Base-by-base conservation (phyloP, 1,139 yeast species). In the Geotrichum europaeum region DNA sequence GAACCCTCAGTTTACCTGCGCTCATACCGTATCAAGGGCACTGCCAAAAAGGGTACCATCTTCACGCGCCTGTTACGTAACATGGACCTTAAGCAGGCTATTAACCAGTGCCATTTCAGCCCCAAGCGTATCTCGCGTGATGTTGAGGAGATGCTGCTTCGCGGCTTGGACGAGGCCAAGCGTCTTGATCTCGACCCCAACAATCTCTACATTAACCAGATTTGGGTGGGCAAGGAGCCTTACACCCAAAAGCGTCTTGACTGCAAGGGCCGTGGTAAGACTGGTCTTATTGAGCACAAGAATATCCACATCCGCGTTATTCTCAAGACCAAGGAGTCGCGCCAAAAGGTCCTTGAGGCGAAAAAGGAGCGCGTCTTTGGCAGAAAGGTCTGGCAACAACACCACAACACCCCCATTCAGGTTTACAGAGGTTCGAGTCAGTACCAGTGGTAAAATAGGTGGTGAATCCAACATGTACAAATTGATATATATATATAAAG, bases 171-270 rank as follows among this genome's bases (percentile, higher is more conserved):
- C 57, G 91, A 89, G 70, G 91, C 92, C 32, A 77, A 81, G 64
- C 77, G 76, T 53, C 75, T 86, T 65, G 85, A 86, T 1, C 74
- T 87, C 65, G 75, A 86, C 65, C 81, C 83, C 24, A 82, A 86
- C 66, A 81, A 81, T 51, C 74, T 92, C 59, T 89, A 86, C 69
- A 82, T 94, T 63, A 85, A 87, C 58, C 89, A 89, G 70, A 84
- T 91, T 65, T 94, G 98, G 98, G 86, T 85, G 34, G 97, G 97
- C 55, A 85, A 90, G 64, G 98, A 92, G 73, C 97, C 97, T 18
- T 70, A 75, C 58, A 84, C 88, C 85, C 72, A 73, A 57, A 86
- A 83, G 73, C 82, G 95, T 72, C 75, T 85, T n/a, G 97, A 92
- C 67, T 80, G 82, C 70, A 91, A 90, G 77, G 97, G 95, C 65